Base-by-base conservation (phyloP, 805 yeast species). In the Helenozyma baotianmanensis region DNA sequence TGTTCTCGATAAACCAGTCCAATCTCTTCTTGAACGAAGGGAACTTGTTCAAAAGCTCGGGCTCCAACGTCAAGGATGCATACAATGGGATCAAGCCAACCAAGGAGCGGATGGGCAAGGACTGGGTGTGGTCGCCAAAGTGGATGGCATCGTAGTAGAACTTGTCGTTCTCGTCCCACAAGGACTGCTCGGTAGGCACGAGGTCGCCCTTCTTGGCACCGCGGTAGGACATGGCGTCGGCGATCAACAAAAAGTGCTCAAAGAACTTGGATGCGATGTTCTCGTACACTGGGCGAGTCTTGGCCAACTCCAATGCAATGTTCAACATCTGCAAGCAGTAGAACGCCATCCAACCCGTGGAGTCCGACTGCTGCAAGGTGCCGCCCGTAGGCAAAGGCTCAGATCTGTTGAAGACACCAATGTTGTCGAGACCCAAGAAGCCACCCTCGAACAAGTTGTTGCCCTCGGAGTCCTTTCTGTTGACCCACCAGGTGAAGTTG, bases 281-380 rank as follows among this genome's bases (percentile, higher is more conserved):
- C 61, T 88, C 96, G 61, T 89, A 89, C 13, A 84, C 92, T 0
- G 84, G 79, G 43, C 86, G 78, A 29, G 80, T 77, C 55, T 83
- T 86, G 14, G 96, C 90, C 49, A 88, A 72, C 58, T 89, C 96
- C 42, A 88, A 70, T 0, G 96, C 89, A 54, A 89, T 89, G 58
- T 86, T 88, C 60, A 89, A 73, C 96, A 88, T 87, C 54, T 83
- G 89, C 50, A 89, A 68, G 19, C 83, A 76, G 63, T 82, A 88
- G 64, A 90, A 88, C 0, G 95, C 96, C 92, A 88, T 85, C 97
- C 97, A 88, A 18, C 96, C 96, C 9, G 97, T 89, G 11, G 95
- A 83, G 60, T 88, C 97, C 0, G 96, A 95, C 60, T 88, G 97
- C 54, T 86, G 94, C 43, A 88, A 70, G 23, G 72, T 75, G 30